A percentile compares a stretch with the other conserved stretches of the same genome.
Conservation (phyloP, 306 rosid species). For the Corylus americana region DNA sequence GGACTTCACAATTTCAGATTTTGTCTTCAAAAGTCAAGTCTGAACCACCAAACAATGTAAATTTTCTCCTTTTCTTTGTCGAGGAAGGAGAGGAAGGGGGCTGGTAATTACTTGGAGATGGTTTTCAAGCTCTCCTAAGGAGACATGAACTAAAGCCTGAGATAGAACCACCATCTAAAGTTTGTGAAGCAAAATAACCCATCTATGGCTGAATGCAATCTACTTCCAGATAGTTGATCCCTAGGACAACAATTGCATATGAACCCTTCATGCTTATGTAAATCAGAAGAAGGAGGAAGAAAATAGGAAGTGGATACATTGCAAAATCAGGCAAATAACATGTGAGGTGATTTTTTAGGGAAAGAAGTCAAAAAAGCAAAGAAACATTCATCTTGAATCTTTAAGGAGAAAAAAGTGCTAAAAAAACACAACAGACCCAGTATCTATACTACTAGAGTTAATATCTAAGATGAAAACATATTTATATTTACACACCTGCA, state of each 20-base stretch:
- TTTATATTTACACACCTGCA: slow-evolving; percentile 47
- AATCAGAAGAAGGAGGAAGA: not conserved
- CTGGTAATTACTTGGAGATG: not conserved
- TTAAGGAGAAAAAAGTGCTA: not conserved
- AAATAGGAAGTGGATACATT: not conserved
- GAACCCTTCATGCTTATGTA: not conserved
- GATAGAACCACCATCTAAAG: not conserved
- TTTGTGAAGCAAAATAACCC: not conserved
- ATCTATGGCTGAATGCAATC: not conserved
- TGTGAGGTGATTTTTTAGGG: not conserved
- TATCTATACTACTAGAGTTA: not conserved
- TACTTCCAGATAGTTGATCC: not conserved
- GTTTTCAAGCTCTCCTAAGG: not conserved
- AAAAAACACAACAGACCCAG: not conserved
- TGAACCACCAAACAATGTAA: not conserved
- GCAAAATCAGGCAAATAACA: not conserved
- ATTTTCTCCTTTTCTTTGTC: not conserved
- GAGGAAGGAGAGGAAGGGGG: not conserved
- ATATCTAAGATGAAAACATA: not conserved
- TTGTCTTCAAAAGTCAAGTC: not conserved
- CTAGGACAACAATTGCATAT: not conserved
- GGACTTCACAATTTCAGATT: not conserved
- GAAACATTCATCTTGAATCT: not conserved
- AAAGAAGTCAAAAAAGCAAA: not conserved
- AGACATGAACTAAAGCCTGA: not conserved